Conservation (phyloP, 2,329 filamentous ascomycete genomes). For the Arthroderma uncinatum region DNA sequence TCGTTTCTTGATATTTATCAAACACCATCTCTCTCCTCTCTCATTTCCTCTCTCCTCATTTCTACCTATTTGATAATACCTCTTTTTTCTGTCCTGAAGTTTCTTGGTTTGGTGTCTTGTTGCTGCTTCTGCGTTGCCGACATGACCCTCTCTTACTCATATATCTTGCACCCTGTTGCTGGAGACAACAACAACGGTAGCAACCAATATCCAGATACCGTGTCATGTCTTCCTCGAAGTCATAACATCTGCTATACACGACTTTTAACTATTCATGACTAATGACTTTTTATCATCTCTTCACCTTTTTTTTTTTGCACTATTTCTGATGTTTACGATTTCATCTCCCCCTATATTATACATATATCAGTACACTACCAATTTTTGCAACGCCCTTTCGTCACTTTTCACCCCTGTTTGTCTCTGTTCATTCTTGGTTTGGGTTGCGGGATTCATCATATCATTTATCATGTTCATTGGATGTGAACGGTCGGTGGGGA, state of each 20-base stretch:
- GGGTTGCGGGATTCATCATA: slow-evolving; percentile 1
- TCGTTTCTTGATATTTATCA: neutral
- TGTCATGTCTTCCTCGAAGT: neutral
- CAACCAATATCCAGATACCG: neutral
- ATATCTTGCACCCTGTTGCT: neutral
- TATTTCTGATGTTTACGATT: neutral
- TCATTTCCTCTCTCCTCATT: neutral
- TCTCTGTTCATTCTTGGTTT: neutral
- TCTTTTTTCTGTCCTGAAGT: neutral
- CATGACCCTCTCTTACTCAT: neutral
- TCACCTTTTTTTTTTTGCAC: neutral
- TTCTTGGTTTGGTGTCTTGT: neutral
- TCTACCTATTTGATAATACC: neutral
- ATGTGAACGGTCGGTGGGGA: slow-evolving; percentile 2
- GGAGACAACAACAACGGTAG: neutral
- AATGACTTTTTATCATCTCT: neutral
- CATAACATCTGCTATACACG: neutral
- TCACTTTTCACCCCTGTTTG: neutral
- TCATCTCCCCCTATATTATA: neutral
- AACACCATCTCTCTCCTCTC: neutral
- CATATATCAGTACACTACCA: neutral
- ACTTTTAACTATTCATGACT: slow-evolving; percentile 1
- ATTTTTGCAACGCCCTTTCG: neutral
- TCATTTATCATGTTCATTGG: slow-evolving; percentile 3
- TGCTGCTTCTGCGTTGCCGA: neutral